Evolutionary conservation across 495 filamentous ascomycete genomes (phyloP).

Genomic region (Cercophora sp.): DNA sequence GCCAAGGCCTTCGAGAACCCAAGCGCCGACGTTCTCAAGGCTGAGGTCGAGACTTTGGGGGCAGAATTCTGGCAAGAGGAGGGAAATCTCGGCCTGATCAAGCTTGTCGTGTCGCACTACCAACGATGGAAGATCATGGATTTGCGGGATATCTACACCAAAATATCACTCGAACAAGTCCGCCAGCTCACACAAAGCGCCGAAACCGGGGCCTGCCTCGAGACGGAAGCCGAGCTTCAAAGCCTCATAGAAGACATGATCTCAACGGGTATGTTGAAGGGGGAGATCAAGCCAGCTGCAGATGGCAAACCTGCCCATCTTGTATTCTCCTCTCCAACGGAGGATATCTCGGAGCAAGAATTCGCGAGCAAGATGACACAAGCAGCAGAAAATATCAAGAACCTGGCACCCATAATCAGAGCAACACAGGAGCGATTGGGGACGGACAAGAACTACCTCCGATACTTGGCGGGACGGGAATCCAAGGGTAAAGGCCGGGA

Average conservation of each 20-base stretch:
- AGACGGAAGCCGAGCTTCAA: conserved; percentile 40
- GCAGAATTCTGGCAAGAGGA: conserved; percentile 56
- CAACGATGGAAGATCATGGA: conserved; percentile 48
- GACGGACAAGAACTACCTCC: conserved; percentile 58
- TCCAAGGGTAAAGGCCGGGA: conserved; percentile 37
- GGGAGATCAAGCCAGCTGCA: conserved; percentile 45
- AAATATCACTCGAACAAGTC: conserved; percentile 51
- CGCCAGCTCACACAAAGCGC: conserved; percentile 44
- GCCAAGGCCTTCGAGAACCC: conserved; percentile 63
- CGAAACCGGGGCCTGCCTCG: conserved; percentile 49
- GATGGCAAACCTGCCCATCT: conserved; percentile 35
- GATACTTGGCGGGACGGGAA: conserved; percentile 42
- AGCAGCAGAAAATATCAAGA: conserved; percentile 41
- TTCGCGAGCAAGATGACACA: conserved; percentile 39
- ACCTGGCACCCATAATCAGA: conserved; percentile 40
- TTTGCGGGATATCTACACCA: conserved; percentile 43
- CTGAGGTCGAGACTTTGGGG: conserved; percentile 55
- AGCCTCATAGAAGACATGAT: conserved; percentile 54
- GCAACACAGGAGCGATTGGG: conserved; percentile 52
- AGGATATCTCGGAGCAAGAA: conserved; percentile 43
- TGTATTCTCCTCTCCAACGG: conserved; percentile 31
- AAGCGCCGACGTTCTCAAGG: conserved; percentile 51
- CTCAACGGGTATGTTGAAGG: conserved; percentile 50
- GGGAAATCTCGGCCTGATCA: conserved; percentile 41
- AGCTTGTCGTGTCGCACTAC: conserved; percentile 46